Base-by-base conservation (phyloP, 768 basidiomycete species). In the Mycena polygramma region DNA sequence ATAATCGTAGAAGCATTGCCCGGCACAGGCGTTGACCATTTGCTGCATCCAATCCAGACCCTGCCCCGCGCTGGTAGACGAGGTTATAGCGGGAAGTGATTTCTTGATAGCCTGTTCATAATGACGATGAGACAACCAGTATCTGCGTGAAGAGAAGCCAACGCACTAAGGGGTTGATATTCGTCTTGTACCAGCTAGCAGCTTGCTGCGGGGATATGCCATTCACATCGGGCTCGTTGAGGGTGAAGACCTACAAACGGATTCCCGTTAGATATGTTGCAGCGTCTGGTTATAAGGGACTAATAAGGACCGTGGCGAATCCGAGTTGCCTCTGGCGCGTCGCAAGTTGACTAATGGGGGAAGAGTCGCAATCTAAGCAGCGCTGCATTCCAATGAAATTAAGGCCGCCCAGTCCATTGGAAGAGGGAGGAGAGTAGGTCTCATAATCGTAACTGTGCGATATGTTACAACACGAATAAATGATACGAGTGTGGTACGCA, bases 381-480 rank as follows among this genome's bases (percentile, higher is more conserved):
- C 77, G 79, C 62, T 82, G 82, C 81, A 77, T 82, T 11, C 81
- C 81, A 6, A 82, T 80, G 67, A 82, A 82, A 0, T 71, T 74
- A 20, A 82, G 79, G 6, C 82, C 81, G 1, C 81, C 81, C 7
- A 73, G 74, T 1, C 81, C 82, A 35, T 81, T 80, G 13, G 75
- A 77, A 24, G 81, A 81, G 8, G 76, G 74, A 7, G 82, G 82
- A 10, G 68, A 35, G 39, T 74, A 79, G 7, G 82, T 83, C 60
- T 83, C 81, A 22, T 75, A 82, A 65, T 82, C 81, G 60, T 83
- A 83, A 39, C 81, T 82, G 66, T 24, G 52, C 4, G 15, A 35
- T 14, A 59, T 58, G 10, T 57, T 35, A 58, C 55, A 17, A 58
- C 39, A 19, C 7, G n/a, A 26, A 20, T 37, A 20, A 35, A 13